Evolutionary conservation across 2,329 filamentous ascomycete genomes (phyloP), one percentile per base, ranked within the genome.

Genomic region (Pestalotiopsis sp.): DNA sequence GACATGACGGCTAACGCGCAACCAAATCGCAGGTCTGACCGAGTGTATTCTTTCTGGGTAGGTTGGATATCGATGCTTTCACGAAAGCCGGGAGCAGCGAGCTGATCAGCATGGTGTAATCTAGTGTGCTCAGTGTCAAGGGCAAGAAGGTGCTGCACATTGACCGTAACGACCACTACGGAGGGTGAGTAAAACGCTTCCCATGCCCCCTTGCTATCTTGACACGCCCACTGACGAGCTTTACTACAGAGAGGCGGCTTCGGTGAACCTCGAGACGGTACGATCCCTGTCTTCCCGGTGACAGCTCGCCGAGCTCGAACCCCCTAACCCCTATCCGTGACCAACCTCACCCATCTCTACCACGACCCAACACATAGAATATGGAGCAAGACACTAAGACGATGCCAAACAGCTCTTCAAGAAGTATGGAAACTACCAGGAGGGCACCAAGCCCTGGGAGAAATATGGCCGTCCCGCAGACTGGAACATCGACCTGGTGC

Each of bases 31-130:
- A 97, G 95, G 96, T 80, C 85, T 99, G 88, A 98, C 95, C 72
- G 96, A 99, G 90, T 99, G 96, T 85, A 96, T 99, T 80, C 93
- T 99, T 76, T 98, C 95, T 80, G 96, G 95, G 94, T 97, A 92
- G 80, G 85, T 52, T 23, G 72, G 72, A 64, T 4, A 20, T 52
- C 9, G 12, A n/a, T 20, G 65, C 55, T 60, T 55, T 27, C n/a
- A 23, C 61, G 60, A 49, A 68, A 31, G 57, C 63, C 59, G 17
- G 23, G 59, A 36, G 25, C 12, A 52, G 9, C 14, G 39, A 25
- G 61, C 61, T 64, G 49, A 64, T 20, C 39, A 52, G 61, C 59
- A 39, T 49, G 39, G 39, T 39, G 36, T 17, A 17, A 71, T 73
- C 70, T 77, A 94, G 95, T 83, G 95, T 99, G 71, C 86, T 98